phyloP scores from a whole-genome alignment of 2,329 filamentous ascomycete genomes.

The Penicillium sp. region DNA sequence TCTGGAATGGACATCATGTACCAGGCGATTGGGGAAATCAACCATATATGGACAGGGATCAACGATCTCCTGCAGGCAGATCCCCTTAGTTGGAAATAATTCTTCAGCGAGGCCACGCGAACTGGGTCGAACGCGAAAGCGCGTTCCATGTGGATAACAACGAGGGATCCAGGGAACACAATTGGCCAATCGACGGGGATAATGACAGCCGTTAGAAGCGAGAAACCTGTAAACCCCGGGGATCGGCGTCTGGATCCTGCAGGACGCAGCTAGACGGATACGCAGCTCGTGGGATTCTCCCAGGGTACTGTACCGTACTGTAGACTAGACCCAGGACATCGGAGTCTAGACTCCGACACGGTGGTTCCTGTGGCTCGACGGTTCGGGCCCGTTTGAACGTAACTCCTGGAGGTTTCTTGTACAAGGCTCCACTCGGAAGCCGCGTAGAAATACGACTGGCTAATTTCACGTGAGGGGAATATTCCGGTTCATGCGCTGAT shows the following conservation, averaged over 20 bases:
- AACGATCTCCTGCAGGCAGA: background rate
- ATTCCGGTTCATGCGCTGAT: background rate
- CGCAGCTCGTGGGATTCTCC: no score
- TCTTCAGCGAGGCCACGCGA: background rate
- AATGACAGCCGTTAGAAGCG: slow-evolving; percentile 1
- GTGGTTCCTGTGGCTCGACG: background rate
- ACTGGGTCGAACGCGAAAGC: background rate
- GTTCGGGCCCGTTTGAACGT: background rate
- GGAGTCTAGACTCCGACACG: background rate
- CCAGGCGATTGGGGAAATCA: background rate
- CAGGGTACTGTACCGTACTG: no score
- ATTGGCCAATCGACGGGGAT: slow-evolving; percentile 1
- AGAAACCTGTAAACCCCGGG: background rate
- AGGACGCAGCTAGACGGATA: background rate
- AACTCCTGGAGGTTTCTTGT: background rate
- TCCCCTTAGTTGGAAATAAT: background rate
- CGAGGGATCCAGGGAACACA: background rate
- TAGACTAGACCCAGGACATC: background rate
- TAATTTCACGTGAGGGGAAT: background rate
- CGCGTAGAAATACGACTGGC: background rate
- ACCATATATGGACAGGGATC: background rate
- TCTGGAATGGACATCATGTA: background rate
- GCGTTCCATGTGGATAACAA: background rate
- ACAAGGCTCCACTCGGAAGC: background rate
- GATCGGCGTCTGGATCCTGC: slow-evolving; percentile 1